Evolutionary conservation across 139 green algal genomes (phyloP), one percentile per base, ranked within the genome.

Genomic region (Prasinococcaceae sp.): DNA sequence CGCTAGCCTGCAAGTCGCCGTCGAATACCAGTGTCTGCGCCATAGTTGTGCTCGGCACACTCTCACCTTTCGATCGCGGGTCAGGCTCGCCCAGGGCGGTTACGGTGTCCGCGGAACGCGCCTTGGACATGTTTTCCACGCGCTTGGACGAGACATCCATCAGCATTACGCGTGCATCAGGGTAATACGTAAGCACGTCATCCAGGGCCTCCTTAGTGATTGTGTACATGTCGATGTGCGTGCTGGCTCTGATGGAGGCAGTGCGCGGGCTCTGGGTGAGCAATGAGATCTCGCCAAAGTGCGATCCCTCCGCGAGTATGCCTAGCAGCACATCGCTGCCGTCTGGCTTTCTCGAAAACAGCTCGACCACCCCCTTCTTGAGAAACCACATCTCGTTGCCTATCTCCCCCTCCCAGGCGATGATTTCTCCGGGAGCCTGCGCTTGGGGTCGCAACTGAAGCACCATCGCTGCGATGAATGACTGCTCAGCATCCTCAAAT

Each of bases 361-460:
- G 25, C 17, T 60, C 33, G 6, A 60, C 19, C 5, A 54, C 35
- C 6, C 51, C 51, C 33, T 49, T 20, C 5, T 23, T 32, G 19
- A 60, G 33, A 30, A 60, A 60, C 10, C 56, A 48, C 33, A 60
- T 52, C 19, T 60, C 51, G 6, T 20, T 20, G 6, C 20, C 33
- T n/a, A 47, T 57, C n/a, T 57, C 49, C 9, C 49, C 49, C 33
- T 47, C 32, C 32, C 19, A 32, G 17, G 49, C 33, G 12, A 57
- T 47, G 8, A 47, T 20, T 8, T 57, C 49, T 17, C 33, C 32
- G 53, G 49, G 32, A 57, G n/a, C 20, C 14, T 28, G 22, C 6
- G 27, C 17, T 14, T 53, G 16, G 5, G 51, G 51, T 10, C 20
- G 23, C 51, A 60, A 37, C 10, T 30, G 5, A 10, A n/a, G 5